Conservation (phyloP, 805 yeast species). For the Scheffersomyces spartinae region DNA sequence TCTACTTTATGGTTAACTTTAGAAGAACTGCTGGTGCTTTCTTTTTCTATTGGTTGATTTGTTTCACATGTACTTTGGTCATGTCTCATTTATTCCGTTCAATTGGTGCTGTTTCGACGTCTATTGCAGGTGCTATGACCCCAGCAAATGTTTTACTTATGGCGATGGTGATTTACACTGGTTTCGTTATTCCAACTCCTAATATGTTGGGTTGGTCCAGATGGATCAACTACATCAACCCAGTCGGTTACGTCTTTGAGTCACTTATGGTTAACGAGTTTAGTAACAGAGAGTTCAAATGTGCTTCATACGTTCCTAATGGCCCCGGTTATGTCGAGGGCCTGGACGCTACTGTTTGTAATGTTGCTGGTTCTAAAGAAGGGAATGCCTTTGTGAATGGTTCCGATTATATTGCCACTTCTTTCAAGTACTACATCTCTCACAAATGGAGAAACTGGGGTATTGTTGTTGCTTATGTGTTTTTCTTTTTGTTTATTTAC, state of each 20-base stretch:
- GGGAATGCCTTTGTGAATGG: constrained; percentile 50
- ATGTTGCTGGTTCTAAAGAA: constrained; percentile 43
- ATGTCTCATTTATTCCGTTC: constrained; percentile 37
- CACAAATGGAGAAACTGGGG: constrained; percentile 82
- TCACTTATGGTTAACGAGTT: constrained; percentile 57
- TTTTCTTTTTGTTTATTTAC: constrained; percentile 28
- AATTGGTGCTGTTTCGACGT: constrained; percentile 44
- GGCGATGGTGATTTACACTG: constrained; percentile 46
- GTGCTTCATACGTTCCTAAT: constrained; percentile 47
- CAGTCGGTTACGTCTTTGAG: constrained; percentile 50
- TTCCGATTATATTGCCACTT: constrained; percentile 36
- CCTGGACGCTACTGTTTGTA: constrained; percentile 36
- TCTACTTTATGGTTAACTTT: constrained; percentile 27
- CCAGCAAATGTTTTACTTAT: constrained; percentile 9
- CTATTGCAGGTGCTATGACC: constrained; percentile 37
- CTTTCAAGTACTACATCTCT: constrained; percentile 39
- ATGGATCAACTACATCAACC: constrained; percentile 52
- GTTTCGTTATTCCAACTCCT: constrained; percentile 49
- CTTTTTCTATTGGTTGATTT: constrained; percentile 37
- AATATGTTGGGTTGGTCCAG: constrained; percentile 63
- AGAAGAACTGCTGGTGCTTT: constrained; percentile 40
- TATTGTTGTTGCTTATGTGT: constrained; percentile 41
- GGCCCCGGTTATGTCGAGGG: constrained; percentile 41
- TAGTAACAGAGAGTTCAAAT: constrained; percentile 40
- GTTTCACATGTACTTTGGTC: constrained; percentile 21